phyloP scores from a whole-genome alignment of 2,329 filamentous ascomycete genomes.

The Aaosphaeria pasadenensis region DNA sequence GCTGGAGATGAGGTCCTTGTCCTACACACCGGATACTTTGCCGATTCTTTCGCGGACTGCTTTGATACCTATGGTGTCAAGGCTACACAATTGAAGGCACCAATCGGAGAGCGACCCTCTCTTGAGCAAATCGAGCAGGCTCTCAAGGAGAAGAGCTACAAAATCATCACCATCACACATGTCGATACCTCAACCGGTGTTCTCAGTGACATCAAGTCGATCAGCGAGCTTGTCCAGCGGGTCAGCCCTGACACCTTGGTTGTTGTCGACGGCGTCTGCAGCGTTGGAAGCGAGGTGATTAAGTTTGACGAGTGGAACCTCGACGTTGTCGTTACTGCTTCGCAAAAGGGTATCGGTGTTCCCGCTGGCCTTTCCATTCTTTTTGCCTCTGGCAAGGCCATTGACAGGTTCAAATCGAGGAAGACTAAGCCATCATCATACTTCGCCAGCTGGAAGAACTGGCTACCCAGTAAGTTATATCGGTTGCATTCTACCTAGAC shows the following conservation, averaged over 20 bases:
- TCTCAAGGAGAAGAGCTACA: conserved; percentile 87
- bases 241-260: conserved; percentile 90
- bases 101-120: conserved; percentile 84
- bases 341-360: conserved; percentile 94
- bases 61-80: conserved; percentile 87
- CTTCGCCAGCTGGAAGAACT: conserved; percentile 96
- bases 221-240: conserved; percentile 77
- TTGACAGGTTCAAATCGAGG: conserved; percentile 74
- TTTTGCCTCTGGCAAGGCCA: conserved; percentile 86
- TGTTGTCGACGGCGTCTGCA: conserved; percentile 95
- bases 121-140: conserved; percentile 85
- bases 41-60: conserved; percentile 90
- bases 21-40: conserved; percentile 95
- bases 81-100: conserved; percentile 83
- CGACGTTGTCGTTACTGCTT: conserved; percentile 89
- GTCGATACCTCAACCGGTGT: conserved; percentile 98
- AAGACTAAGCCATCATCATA: conserved; percentile 83
- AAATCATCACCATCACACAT: conserved; percentile 91
- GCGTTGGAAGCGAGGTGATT: conserved; percentile 93
- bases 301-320: conserved; percentile 93
- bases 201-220: conserved; percentile 80
- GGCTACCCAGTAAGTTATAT: conserved; percentile 69
- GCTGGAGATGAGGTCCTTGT: conserved; percentile 87
- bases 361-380: conserved; percentile 92
- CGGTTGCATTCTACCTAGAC: conserved; percentile 1